Evolutionary conservation across 345 rosid species (phyloP).

Genomic region (Eucalyptus regnans): DNA sequence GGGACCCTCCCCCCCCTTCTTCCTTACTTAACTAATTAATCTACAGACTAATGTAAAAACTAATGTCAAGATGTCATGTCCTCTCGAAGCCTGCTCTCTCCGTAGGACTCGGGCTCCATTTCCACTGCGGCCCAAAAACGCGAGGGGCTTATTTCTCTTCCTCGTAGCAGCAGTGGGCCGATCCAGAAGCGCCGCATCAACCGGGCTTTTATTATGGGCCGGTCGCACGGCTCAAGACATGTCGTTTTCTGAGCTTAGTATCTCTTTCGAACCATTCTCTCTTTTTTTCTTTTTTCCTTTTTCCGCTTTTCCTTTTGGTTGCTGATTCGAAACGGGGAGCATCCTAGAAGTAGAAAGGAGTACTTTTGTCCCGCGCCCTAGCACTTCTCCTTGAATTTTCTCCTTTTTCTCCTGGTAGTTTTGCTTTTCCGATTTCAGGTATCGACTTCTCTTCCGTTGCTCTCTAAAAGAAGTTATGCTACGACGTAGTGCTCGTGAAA

Average conservation of each 20-base stretch:
- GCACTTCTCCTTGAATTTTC: background rate
- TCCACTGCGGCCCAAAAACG: background rate
- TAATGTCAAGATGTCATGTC: background rate
- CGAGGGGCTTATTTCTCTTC: background rate
- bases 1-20: too few species aligned
- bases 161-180: background rate
- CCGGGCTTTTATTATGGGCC: background rate
- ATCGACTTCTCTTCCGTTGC: background rate
- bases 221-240: background rate
- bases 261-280: background rate
- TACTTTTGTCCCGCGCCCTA: background rate
- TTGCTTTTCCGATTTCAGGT: background rate
- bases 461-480: background rate
- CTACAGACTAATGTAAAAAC: too few species aligned
- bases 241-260: background rate
- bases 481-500: background rate
- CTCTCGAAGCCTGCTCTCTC: background rate
- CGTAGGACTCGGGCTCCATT: background rate
- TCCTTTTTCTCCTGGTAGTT: background rate
- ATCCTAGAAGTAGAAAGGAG: background rate
- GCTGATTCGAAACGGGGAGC: background rate
- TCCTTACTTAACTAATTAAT: too few species aligned
- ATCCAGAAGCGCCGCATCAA: background rate
- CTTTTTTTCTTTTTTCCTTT: fast-evolving
- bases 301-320: background rate